These are phyloP conservation scores for Trypethelium eluteriae DNA, from an alignment of 495 filamentous ascomycete genomes.

Conservation along the genomic window DNA sequence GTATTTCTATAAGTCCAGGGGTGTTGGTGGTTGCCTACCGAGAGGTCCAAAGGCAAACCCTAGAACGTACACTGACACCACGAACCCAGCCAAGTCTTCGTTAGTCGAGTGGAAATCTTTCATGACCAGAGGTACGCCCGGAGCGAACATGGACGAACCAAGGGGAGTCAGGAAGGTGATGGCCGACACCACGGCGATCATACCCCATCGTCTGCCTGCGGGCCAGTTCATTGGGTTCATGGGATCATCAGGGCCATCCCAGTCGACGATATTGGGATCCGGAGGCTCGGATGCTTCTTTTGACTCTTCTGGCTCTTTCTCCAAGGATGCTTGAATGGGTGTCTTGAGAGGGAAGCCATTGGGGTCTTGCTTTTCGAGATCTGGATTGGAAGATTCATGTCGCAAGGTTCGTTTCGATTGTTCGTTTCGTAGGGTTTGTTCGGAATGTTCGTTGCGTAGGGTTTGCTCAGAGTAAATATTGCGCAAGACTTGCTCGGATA, in stretches of 20 bases:
- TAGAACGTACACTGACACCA: conserved; percentile 41
- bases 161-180: conserved; percentile 38
- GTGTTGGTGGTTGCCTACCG: background rate
- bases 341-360: background rate
- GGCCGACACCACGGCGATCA: conserved; percentile 35
- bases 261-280: conserved; percentile 34
- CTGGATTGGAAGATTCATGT: background rate
- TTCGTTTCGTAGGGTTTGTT: too few species aligned
- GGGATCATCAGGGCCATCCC: conserved; percentile 34
- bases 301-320: background rate
- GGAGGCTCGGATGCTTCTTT: background rate
- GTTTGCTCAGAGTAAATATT: too few species aligned
- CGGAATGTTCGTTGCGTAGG: too few species aligned
- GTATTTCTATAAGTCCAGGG: background rate
- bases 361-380: background rate
- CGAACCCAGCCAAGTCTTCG: conserved; percentile 30
- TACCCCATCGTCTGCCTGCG: conserved; percentile 38
- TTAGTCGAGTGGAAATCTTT: conserved; percentile 26
- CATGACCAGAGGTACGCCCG: conserved; percentile 36
- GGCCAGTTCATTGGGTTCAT: conserved; percentile 43
- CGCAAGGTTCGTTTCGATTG: background rate
- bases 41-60: conserved; percentile 54
- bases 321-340: too few species aligned
- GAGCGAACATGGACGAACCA: conserved; percentile 37
- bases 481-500: too few species aligned